These are phyloP conservation scores for Gynochthodes officinalis DNA, from an alignment of 257 asterid genomes.

Conservation along the genomic window DNA sequence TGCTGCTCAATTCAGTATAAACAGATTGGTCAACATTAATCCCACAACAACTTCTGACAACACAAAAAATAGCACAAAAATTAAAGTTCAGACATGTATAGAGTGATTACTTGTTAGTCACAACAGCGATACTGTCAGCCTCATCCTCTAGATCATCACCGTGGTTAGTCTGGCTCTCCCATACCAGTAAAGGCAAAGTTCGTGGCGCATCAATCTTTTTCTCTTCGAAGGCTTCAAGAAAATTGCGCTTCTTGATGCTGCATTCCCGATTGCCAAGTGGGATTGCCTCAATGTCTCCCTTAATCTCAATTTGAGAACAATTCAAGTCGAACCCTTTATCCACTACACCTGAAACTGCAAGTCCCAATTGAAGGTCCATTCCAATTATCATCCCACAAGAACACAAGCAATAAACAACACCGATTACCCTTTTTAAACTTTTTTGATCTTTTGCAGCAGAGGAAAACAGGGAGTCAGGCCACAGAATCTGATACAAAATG, in stretches of 20 bases:
- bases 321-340: constrained; percentile 33
- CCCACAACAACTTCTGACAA: background rate
- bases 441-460: constrained; percentile 9
- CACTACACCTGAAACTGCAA: constrained; percentile 31
- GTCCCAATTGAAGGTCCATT: constrained; percentile 59
- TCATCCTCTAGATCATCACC: constrained; percentile 17
- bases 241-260: constrained; percentile 27
- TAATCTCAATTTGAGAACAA: constrained; percentile 8
- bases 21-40: background rate
- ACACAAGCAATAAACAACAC: background rate
- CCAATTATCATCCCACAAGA: background rate
- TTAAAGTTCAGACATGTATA: background rate
- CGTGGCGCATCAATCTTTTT: constrained; percentile 21
- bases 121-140: constrained; percentile 12
- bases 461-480: background rate
- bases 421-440: background rate
- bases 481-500: constrained; percentile 5
- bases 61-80: background rate
- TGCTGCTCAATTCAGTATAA: constrained; percentile 20
- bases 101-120: constrained; percentile 13
- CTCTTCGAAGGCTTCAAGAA: constrained; percentile 23
- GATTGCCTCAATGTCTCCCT: background rate
- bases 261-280: background rate
- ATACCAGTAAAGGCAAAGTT: constrained; percentile 42
- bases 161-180: constrained; percentile 25